Conservation (phyloP, 495 filamentous ascomycete species). For the Amniculicola lignicola region DNA sequence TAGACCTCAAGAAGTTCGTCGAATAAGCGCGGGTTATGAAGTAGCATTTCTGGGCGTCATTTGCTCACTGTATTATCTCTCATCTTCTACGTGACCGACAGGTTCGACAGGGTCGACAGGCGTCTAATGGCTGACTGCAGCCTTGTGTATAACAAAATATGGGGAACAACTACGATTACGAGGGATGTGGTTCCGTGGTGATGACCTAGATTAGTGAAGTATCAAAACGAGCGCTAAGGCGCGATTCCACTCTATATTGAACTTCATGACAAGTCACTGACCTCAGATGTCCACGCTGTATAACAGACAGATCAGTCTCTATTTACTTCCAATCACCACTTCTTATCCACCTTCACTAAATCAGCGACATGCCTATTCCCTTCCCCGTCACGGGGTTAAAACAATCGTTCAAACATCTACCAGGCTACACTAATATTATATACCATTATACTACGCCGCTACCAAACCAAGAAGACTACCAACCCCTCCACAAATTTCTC, state of each 20-base stretch:
- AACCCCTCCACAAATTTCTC: too few relatives aligned
- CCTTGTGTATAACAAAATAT: constrained; percentile 6
- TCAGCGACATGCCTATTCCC: too few relatives aligned
- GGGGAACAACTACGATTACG: not conserved
- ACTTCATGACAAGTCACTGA: too few relatives aligned
- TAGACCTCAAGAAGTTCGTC: constrained; percentile 32
- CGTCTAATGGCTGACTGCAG: constrained; percentile 8
- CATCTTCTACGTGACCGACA: not conserved
- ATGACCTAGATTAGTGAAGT: not conserved
- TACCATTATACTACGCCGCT: too few relatives aligned
- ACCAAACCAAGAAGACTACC: too few relatives aligned
- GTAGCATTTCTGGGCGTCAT: not conserved
- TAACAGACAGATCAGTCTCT: too few relatives aligned
- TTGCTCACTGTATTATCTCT: constrained; percentile 10
- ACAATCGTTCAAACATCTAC: too few relatives aligned
- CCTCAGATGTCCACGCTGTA: too few relatives aligned
- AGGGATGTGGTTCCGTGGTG: not conserved
- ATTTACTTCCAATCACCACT: too few relatives aligned
- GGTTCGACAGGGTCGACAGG: not conserved
- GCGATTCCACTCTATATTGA: constrained; percentile 14
- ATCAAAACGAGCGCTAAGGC: not conserved
- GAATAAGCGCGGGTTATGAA: constrained; percentile 13
- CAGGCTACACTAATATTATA: too few relatives aligned
- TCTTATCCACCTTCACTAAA: too few relatives aligned
- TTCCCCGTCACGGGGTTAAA: too few relatives aligned